Evolutionary conservation across 2,329 filamentous ascomycete species (phyloP).

Genomic region (Aureobasidium sp.): DNA sequence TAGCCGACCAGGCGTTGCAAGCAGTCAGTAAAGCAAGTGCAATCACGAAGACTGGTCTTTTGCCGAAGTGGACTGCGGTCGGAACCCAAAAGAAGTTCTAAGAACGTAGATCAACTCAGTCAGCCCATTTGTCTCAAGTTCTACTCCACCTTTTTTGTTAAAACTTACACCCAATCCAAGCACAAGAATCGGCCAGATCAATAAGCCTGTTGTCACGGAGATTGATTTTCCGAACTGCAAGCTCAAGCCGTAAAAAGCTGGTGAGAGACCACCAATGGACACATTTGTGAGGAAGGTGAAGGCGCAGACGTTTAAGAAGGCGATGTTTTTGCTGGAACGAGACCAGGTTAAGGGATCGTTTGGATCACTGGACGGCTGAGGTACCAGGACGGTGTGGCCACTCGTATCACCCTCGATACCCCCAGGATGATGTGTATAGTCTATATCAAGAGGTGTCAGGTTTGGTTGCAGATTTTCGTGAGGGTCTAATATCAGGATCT

Average conservation of each 20-base stretch:
- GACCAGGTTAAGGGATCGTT: conserved; percentile 57
- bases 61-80: conserved; percentile 52
- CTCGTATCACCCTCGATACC: too few relatives aligned
- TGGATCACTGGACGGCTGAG: conserved; percentile 48
- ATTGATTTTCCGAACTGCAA: conserved; percentile 52
- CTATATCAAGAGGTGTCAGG: too few relatives aligned
- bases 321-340: conserved; percentile 51
- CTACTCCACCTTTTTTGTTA: too few relatives aligned
- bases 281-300: conserved; percentile 55
- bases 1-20: conserved; percentile 54
- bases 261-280: conserved; percentile 49
- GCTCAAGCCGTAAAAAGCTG: conserved; percentile 47
- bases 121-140: too few relatives aligned
- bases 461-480: too few relatives aligned
- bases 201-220: conserved; percentile 47
- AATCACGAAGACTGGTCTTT: conserved; percentile 53
- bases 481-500: conserved; percentile 46
- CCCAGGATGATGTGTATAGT: too few relatives aligned
- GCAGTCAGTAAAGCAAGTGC: conserved; percentile 49
- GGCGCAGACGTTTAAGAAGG: conserved; percentile 49
- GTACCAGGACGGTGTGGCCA: too few relatives aligned
- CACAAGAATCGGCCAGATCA: conserved; percentile 49
- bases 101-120: too few relatives aligned
- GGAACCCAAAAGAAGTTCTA: conserved; percentile 60
- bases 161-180: too few relatives aligned